Evolutionary conservation across 148 eudicot species (phyloP).

Genomic region (Chenopodium suecicum): DNA sequence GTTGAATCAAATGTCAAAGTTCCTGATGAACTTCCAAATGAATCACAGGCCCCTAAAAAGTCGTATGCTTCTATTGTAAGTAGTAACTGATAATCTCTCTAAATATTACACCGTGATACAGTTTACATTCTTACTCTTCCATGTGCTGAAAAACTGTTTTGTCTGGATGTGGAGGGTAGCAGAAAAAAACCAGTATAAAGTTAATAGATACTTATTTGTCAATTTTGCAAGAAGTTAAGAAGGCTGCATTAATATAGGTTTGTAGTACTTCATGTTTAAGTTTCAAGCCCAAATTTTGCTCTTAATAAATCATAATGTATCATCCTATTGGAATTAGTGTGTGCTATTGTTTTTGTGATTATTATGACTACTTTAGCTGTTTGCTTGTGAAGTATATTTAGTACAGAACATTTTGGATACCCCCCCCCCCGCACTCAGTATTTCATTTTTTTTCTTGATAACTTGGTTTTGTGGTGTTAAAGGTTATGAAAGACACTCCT

Average conservation of each 20-base stretch:
- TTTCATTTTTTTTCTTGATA: too few relatives aligned
- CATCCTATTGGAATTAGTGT: background rate
- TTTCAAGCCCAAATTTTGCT: background rate
- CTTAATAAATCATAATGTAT: background rate
- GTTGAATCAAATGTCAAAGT: conserved; percentile 47
- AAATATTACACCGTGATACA: too few relatives aligned
- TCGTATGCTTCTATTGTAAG: conserved; percentile 96
- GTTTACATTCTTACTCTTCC: background rate
- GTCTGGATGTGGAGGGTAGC: background rate
- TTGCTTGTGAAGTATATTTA: background rate
- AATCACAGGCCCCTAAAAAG: conserved; percentile 48
- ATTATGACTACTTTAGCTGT: too few relatives aligned
- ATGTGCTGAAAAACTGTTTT: background rate
- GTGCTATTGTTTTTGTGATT: background rate
- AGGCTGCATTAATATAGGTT: background rate
- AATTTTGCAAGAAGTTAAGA: background rate
- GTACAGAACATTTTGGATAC: background rate
- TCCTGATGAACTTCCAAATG: conserved; percentile 31
- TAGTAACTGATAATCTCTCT: background rate
- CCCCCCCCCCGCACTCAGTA: too few relatives aligned
- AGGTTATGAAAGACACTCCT: conserved; percentile 59
- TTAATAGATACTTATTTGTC: background rate
- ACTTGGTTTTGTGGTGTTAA: conserved; percentile 13
- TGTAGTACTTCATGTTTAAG: background rate
- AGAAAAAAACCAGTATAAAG: background rate